Evolutionary conservation across 2,329 filamentous ascomycete genomes (phyloP).

Genomic region (Chrysoporthe deuterocubensis): DNA sequence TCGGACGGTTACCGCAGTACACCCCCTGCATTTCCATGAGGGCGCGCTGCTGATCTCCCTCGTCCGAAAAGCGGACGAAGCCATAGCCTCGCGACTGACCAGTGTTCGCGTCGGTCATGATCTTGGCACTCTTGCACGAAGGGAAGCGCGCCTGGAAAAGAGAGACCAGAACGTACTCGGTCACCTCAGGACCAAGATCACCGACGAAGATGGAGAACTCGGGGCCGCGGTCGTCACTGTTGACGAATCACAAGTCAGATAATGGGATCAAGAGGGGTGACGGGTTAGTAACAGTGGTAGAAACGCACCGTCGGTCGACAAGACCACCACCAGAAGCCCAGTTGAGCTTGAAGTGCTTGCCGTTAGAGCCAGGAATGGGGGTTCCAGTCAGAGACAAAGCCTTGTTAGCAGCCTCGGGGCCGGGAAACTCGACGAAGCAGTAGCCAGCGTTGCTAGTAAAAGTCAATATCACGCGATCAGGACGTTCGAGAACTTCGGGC

Average conservation of each 20-base stretch:
- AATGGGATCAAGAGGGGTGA: background rate
- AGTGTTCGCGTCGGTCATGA: slow-evolving; percentile 98
- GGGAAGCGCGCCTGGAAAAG: slow-evolving; percentile 96
- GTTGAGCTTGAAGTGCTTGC: slow-evolving; percentile 97
- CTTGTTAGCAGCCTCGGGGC: slow-evolving; percentile 83
- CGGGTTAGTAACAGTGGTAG: slow-evolving; percentile 12
- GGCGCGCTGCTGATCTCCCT: slow-evolving; percentile 94
- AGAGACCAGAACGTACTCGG: slow-evolving; percentile 95
- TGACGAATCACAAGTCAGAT: slow-evolving; percentile 32
- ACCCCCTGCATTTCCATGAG: slow-evolving; percentile 98
- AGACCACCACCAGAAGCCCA: slow-evolving; percentile 97
- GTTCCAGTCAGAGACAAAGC: slow-evolving; percentile 88
- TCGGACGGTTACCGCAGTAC: slow-evolving; percentile 97
- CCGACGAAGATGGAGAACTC: slow-evolving; percentile 98
- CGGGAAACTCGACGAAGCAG: slow-evolving; percentile 82
- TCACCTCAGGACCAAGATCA: slow-evolving; percentile 96
- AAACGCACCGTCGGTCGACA: slow-evolving; percentile 81
- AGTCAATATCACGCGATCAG: slow-evolving; percentile 30
- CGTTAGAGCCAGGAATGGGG: slow-evolving; percentile 83
- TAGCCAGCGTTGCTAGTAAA: slow-evolving; percentile 85
- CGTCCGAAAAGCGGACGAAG: slow-evolving; percentile 95
- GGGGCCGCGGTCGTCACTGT: slow-evolving; percentile 89
- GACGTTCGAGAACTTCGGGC: too few species aligned
- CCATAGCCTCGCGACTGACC: slow-evolving; percentile 98
- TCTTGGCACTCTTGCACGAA: slow-evolving; percentile 99